Evolutionary conservation across 2,329 filamentous ascomycete species (phyloP).

Genomic region (Trichoderma sp.): DNA sequence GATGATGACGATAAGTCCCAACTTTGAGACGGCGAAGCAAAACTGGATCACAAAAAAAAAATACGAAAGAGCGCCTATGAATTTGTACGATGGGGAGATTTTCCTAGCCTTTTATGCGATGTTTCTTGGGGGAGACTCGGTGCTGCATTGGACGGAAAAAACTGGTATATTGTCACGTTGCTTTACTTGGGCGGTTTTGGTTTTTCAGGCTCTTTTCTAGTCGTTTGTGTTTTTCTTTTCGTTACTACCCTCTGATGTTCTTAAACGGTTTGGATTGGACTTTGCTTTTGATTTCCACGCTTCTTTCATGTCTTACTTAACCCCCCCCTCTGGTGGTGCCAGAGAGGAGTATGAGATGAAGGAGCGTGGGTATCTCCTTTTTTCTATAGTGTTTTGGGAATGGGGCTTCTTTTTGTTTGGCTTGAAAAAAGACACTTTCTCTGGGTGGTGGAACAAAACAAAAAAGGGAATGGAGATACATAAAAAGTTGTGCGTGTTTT

Average conservation of each 20-base stretch:
- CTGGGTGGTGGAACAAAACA: slow-evolving; percentile 25
- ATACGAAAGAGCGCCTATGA: not conserved
- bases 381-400: not conserved
- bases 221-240: slow-evolving; percentile 8
- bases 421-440: not conserved
- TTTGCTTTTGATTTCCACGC: not conserved
- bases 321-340: not conserved
- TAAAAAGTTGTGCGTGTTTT: slow-evolving; percentile 30
- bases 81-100: slow-evolving; percentile 27
- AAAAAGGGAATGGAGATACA: slow-evolving; percentile 28
- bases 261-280: slow-evolving; percentile 16
- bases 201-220: not conserved
- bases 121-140: slow-evolving; percentile 25
- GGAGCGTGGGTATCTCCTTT: not conserved
- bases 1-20: not conserved
- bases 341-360: not conserved
- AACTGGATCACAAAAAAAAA: not conserved
- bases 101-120: slow-evolving; percentile 13
- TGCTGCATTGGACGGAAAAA: slow-evolving; percentile 12
- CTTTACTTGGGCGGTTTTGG: slow-evolving; percentile 6
- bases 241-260: slow-evolving; percentile 12
- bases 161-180: slow-evolving; percentile 17
- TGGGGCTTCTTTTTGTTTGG: not conserved
- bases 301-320: not conserved
- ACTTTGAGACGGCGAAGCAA: not conserved